These are phyloP conservation scores for Penicillium robsamsonii DNA, from an alignment of 495 filamentous ascomycete genomes.

Conservation along the genomic window DNA sequence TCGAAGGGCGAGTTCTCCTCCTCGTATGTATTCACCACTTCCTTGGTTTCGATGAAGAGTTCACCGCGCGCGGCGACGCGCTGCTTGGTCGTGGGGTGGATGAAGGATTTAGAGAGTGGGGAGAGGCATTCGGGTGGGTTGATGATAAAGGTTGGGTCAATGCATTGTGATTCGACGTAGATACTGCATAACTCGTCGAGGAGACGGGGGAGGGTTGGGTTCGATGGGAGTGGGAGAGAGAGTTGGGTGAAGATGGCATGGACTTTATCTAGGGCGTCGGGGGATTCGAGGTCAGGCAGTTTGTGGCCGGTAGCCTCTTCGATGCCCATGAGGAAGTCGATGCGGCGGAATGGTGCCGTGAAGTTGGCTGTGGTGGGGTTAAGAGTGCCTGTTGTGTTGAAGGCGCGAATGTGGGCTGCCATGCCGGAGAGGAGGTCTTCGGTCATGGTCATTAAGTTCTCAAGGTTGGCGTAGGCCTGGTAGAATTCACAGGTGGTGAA, in stretches of 20 bases:
- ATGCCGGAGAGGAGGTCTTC: conserved; percentile 64
- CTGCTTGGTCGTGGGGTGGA: conserved; percentile 58
- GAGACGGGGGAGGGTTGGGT: conserved; percentile 69
- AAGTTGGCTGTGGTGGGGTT: conserved; percentile 56
- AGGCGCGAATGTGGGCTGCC: conserved; percentile 46
- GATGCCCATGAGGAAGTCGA: conserved; percentile 81
- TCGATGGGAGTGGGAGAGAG: conserved; percentile 49
- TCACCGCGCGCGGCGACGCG: conserved; percentile 77
- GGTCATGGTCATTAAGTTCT: conserved; percentile 72
- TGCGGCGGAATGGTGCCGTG: conserved; percentile 57
- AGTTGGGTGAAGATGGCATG: conserved; percentile 55
- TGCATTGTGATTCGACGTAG: conserved; percentile 73
- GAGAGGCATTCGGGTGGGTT: conserved; percentile 90
- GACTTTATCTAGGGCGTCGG: conserved; percentile 56
- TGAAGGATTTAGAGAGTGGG: conserved; percentile 85
- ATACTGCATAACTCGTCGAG: conserved; percentile 75
- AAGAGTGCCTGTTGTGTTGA: conserved; percentile 50
- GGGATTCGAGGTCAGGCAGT: conserved; percentile 64
- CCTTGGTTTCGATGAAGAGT: conserved; percentile 76
- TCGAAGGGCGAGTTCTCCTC: conserved; percentile 93
- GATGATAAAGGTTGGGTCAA: conserved; percentile 79
- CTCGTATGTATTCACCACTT: conserved; percentile 94
- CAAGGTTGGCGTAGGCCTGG: conserved; percentile 73
- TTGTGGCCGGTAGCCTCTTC: conserved; percentile 60
- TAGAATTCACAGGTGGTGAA: conserved; percentile 99